Percentiles rank a stretch among this genome's conserved stretches.
Conservation (phyloP, 2,329 filamentous ascomycete genomes). For the Nakataea oryzae region DNA sequence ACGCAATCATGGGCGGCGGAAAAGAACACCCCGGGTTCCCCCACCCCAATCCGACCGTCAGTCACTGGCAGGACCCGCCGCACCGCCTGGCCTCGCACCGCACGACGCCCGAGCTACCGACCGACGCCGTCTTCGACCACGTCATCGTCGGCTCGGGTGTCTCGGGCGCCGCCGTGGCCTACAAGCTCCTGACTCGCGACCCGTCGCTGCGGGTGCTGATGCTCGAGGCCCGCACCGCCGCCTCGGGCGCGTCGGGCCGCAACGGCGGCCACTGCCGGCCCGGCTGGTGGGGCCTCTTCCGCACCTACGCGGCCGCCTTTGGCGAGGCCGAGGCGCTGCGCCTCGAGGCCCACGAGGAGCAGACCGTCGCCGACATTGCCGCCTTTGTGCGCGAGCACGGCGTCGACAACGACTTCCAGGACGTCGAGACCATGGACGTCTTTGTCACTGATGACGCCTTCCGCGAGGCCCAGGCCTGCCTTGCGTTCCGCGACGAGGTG, state of each 20-base stretch:
- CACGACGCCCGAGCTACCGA: slow-evolving; percentile 5
- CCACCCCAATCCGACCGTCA: slow-evolving; percentile 20
- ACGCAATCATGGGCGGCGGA: slow-evolving; percentile 5
- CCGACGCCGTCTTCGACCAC: slow-evolving; percentile 12
- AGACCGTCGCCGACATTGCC: background rate
- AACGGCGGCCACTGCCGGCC: slow-evolving; percentile 16
- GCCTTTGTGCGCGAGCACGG: slow-evolving; percentile 60
- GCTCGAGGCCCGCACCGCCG: slow-evolving; percentile 16
- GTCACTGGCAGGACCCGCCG: slow-evolving; percentile 17
- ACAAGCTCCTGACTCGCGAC: slow-evolving; percentile 16
- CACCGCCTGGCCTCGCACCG: slow-evolving; percentile 11
- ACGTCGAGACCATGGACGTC: slow-evolving; percentile 36
- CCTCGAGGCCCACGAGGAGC: slow-evolving; percentile 2
- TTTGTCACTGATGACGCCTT: slow-evolving; percentile 24
- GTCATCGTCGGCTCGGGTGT: slow-evolving; percentile 26
- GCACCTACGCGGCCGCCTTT: background rate
- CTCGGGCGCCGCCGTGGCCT: slow-evolving; percentile 19
- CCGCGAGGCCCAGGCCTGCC: slow-evolving; percentile 17
- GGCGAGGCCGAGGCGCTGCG: slow-evolving; percentile 1
- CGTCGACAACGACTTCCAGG: slow-evolving; percentile 22
- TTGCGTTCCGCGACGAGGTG: slow-evolving; percentile 18
- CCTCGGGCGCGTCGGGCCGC: slow-evolving; percentile 18
- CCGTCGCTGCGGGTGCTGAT: slow-evolving; percentile 10
- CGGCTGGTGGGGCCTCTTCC: slow-evolving; percentile 1
- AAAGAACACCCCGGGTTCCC: slow-evolving; percentile 12